These are phyloP conservation scores for Lathyrus aphaca DNA, from an alignment of 306 rosid species.

Conservation along the genomic window DNA sequence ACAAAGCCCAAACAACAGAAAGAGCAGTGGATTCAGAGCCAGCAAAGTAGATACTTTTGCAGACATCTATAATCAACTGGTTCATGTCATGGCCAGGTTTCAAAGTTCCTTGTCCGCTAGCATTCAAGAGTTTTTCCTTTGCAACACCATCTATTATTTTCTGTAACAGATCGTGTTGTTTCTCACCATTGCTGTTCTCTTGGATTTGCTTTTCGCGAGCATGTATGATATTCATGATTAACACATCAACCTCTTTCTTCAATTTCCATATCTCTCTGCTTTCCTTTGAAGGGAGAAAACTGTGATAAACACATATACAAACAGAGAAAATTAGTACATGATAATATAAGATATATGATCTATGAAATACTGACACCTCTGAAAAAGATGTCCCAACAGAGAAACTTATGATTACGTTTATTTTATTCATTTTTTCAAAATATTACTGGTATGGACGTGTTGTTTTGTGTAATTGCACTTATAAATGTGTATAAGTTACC, in stretches of 20 bases:
- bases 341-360: background rate
- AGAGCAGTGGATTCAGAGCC: constrained; percentile 42
- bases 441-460: too few species aligned
- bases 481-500: constrained; percentile 8
- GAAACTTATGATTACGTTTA: too few species aligned
- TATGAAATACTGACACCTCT: background rate
- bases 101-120: background rate
- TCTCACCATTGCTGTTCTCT: constrained; percentile 1
- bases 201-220: constrained; percentile 28
- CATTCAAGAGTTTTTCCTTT: background rate
- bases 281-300: constrained; percentile 42
- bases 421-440: too few species aligned
- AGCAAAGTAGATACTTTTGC: constrained; percentile 50
- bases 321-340: background rate
- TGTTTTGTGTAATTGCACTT: too few species aligned
- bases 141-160: constrained; percentile 31
- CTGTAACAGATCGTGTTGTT: constrained; percentile 38
- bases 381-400: too few species aligned
- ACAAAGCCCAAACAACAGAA: constrained; percentile 37
- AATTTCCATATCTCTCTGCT: constrained; percentile 37
- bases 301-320: constrained; percentile 18
- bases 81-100: background rate
- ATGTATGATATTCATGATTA: constrained; percentile 32
- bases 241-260: constrained; percentile 40
- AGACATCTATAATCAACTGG: constrained; percentile 29